Conservation (phyloP, 2,329 filamentous ascomycete genomes). For the Phaeosphaeriaceae sp. region DNA sequence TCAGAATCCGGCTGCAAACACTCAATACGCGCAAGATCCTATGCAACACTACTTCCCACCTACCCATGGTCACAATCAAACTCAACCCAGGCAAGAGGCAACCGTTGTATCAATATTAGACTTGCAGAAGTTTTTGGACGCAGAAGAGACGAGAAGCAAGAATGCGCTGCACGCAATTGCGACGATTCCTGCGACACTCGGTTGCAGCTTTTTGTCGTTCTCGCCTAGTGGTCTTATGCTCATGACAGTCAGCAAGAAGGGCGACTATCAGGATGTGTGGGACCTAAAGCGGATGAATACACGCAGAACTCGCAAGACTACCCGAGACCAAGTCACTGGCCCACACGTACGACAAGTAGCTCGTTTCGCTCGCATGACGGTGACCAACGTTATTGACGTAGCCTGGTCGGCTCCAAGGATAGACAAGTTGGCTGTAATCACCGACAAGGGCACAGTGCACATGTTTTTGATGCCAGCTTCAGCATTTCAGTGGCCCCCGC, state of each 20-base stretch:
- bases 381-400: conserved; percentile 88
- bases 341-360: conserved; percentile 79
- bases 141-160: conserved; percentile 59
- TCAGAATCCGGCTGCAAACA: conserved; percentile 24
- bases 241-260: conserved; percentile 81
- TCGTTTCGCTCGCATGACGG: conserved; percentile 88
- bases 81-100: conserved; percentile 65
- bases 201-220: conserved; percentile 83
- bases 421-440: conserved; percentile 86
- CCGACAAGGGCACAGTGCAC: conserved; percentile 93
- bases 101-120: conserved; percentile 79
- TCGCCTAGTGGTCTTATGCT: conserved; percentile 75
- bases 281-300: conserved; percentile 70
- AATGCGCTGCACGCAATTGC: conserved; percentile 66
- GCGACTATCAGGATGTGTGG: conserved; percentile 85
- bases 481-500: conserved; percentile 87
- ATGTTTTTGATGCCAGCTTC: conserved; percentile 84
- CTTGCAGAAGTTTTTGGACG: conserved; percentile 63
- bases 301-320: conserved; percentile 46
- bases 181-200: conserved; percentile 74
- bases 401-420: conserved; percentile 84
- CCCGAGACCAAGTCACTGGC: conserved; percentile 40
- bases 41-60: conserved; percentile 71
- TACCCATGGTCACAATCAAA: conserved; percentile 71
- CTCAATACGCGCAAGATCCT: conserved; percentile 42